Base-by-base conservation (phyloP, 1,284 basidiomycete species). In the Ceratobasidium sp. region DNA sequence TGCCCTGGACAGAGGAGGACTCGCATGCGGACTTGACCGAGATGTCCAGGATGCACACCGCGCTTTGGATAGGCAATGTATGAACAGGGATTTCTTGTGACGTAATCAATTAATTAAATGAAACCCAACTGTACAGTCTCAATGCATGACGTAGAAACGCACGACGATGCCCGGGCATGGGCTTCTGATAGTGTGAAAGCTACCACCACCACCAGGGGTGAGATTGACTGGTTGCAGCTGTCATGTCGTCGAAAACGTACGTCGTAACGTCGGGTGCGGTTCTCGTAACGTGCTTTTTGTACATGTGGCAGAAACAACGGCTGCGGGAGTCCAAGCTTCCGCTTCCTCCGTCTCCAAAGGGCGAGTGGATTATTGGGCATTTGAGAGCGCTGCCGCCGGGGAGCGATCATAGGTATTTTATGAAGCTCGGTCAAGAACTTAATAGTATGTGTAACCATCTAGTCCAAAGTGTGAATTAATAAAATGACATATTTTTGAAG, bases 361-460 rank as follows among this genome's bases (percentile, higher is more conserved):
- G 43, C 22, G 68, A 71, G n/a, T 71, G 54, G 54, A 16, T 71
- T 2, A 43, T 71, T 41, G 68, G 68, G 1, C 68, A 71, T 27
- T 29, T 71, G 43, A 29, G 68, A 22, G 49, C 68, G 0, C 56
- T 71, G 39, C 68, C 68, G 27, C 54, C 68, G 16, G 54, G 68
- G 19, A 61, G 54, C 14, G 54, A 59, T 37, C 54, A 71, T 54
- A 41, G 31, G 29, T 56, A 43, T 48, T 69, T 43, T 27, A 51
- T 37, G 39, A 14, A 69, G 39, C 51, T 69, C 13, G 66, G 66
- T 1, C n/a, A 43, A 31, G 53, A 69, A 1, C 29, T 69, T 14
- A 61, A 49, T 14, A 71, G 54, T 61, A 19, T 8, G 68, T 59
- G 24, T 29, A 31, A 11, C n/a, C 1, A 1, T 8, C 8, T 3